phyloP scores from a whole-genome alignment of 2,329 filamentous ascomycete species.

The Gnomoniopsis sp. region DNA sequence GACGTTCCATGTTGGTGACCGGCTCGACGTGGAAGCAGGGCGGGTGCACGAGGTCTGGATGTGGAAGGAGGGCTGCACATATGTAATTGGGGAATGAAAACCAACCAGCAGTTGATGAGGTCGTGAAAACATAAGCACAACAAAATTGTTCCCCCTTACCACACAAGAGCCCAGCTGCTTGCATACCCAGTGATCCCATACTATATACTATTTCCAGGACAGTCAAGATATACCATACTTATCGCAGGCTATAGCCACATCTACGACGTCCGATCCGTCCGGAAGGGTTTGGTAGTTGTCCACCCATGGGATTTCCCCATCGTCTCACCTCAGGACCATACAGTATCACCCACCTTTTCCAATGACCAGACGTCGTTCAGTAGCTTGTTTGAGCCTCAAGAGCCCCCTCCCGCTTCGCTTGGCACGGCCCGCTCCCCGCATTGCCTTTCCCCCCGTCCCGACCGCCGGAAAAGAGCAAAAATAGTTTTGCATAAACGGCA shows the following conservation, averaged over 20 bases:
- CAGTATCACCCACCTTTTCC: not conserved
- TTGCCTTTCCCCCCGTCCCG: not conserved
- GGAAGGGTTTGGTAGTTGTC: not conserved
- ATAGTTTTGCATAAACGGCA: not conserved
- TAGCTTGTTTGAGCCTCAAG: not conserved
- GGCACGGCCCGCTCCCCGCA: not conserved
- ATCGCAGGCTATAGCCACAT: no score
- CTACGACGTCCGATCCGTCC: no score
- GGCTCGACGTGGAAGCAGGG: constrained; percentile 64
- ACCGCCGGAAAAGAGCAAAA: not conserved
- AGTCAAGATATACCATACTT: no score
- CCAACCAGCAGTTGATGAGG: no score
- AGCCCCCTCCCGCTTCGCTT: not conserved
- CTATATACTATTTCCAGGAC: no score
- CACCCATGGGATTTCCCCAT: not conserved
- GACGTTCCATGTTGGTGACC: constrained; percentile 56
- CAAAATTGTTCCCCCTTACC: not conserved
- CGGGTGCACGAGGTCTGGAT: constrained; percentile 69
- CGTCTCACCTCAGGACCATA: not conserved
- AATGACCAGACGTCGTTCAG: not conserved
- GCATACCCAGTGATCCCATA: no score
- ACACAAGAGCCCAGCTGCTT: not conserved
- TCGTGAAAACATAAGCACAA: no score
- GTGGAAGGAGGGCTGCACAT: constrained; percentile 62
- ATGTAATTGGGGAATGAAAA: constrained; percentile 60